Conservation (phyloP, 176 grass and related monocot species). For the Carex littledalei region DNA sequence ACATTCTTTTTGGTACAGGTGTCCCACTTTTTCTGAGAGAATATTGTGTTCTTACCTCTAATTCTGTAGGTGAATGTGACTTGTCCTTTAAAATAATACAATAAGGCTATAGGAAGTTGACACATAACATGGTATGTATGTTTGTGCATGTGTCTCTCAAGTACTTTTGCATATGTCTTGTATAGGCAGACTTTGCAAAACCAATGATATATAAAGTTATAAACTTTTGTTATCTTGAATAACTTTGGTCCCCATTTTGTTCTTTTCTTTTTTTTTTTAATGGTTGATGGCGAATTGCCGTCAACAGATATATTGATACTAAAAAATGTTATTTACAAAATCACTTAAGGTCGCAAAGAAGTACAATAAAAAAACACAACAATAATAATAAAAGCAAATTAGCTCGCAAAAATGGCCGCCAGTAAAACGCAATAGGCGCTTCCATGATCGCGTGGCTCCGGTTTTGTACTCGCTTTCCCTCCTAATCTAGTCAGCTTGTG, state of each 20-base stretch:
- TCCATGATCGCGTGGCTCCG: no score
- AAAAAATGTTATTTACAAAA: no score
- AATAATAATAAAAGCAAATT: no score
- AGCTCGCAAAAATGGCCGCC: no score
- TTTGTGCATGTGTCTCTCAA: slow-evolving; percentile 1
- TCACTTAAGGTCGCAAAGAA: no score
- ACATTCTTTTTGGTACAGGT: not conserved
- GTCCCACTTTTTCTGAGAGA: not conserved
- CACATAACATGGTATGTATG: not conserved
- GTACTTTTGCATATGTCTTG: not conserved
- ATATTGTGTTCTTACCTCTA: slow-evolving; percentile 3
- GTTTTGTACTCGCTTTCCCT: no score
- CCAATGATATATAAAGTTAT: not conserved
- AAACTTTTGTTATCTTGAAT: not conserved
- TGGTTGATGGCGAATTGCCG: no score
- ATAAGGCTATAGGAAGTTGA: not conserved
- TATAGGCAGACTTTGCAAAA: not conserved
- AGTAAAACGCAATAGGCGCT: no score
- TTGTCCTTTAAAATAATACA: slow-evolving; percentile 8
- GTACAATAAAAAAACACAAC: no score
- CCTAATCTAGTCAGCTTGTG: no score
- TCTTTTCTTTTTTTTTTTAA: not conserved
- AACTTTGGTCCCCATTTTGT: not conserved
- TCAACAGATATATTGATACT: no score
- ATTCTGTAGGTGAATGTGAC: slow-evolving; percentile 8